A percentile compares a stretch with the other conserved stretches of the same genome.
Conservation (phyloP, 345 rosid species). For the Melaleuca alternifolia region DNA sequence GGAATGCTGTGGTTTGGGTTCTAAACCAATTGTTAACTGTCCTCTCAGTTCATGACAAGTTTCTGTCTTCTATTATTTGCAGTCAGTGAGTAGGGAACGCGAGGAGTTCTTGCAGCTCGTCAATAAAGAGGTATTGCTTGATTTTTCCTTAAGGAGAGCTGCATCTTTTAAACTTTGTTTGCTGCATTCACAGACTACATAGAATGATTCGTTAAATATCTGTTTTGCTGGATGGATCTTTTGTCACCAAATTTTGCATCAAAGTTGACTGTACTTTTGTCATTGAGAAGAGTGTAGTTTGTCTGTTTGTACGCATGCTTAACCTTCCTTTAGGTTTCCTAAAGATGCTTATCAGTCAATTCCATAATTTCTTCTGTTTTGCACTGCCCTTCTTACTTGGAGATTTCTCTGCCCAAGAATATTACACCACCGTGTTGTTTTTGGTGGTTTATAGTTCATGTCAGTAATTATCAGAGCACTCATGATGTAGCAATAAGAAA, state of each 20-base stretch:
- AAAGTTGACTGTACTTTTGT: no score
- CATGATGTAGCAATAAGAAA: background rate
- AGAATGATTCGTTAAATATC: background rate
- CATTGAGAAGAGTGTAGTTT: no score
- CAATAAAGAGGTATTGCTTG: conserved; percentile 67
- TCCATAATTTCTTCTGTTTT: background rate
- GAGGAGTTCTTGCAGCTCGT: conserved; percentile 82
- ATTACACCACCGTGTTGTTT: background rate
- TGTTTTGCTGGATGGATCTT: background rate
- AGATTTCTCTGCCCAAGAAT: background rate
- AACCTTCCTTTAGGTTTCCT: background rate
- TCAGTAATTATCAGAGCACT: background rate
- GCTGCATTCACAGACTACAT: background rate
- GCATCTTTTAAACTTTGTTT: background rate
- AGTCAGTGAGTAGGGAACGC: conserved; percentile 88
- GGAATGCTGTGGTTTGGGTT: background rate
- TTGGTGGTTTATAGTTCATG: background rate
- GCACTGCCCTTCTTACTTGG: background rate
- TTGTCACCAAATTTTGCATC: background rate
- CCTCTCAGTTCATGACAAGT: background rate
- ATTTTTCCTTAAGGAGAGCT: background rate
- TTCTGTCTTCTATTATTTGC: conserved; percentile 17
- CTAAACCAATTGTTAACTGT: background rate
- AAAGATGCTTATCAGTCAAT: background rate
- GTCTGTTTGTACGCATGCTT: background rate